Percentiles rank a stretch among this genome's conserved stretches.
phyloP scores from a whole-genome alignment of 2,329 filamentous ascomycete genomes.

The Neonectria magnoliae region DNA sequence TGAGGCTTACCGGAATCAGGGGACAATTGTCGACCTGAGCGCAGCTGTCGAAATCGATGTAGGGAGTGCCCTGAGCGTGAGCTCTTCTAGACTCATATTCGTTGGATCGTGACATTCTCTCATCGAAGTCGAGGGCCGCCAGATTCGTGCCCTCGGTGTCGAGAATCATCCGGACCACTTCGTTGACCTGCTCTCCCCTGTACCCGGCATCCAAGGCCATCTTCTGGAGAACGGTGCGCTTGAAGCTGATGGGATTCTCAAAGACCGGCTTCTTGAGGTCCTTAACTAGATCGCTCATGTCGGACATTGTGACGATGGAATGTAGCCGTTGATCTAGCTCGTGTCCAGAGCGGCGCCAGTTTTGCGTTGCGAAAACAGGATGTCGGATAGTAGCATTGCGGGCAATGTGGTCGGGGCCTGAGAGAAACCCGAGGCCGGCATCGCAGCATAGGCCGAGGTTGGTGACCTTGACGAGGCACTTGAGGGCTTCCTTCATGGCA shows the following conservation, averaged over 20 bases:
- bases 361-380: constrained; percentile 49
- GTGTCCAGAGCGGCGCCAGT: constrained; percentile 37
- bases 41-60: constrained; percentile 33
- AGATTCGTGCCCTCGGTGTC: constrained; percentile 47
- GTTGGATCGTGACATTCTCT: constrained; percentile 34
- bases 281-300: constrained; percentile 38
- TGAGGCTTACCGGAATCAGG: constrained; percentile 66
- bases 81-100: constrained; percentile 29
- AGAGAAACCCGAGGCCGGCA: constrained; percentile 73
- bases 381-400: constrained; percentile 52
- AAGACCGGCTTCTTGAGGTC: constrained; percentile 37
- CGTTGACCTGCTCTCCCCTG: constrained; percentile 40
- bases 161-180: constrained; percentile 49
- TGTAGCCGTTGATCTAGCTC: constrained; percentile 24
- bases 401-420: constrained; percentile 66
- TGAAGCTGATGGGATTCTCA: constrained; percentile 43
- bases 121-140: constrained; percentile 47
- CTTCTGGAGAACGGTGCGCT: constrained; percentile 46
- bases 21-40: constrained; percentile 42
- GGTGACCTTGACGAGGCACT: constrained; percentile 62
- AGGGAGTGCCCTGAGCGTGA: constrained; percentile 7
- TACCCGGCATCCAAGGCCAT: constrained; percentile 53
- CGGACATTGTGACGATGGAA: constrained; percentile 36
- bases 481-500: constrained; percentile 69
- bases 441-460: constrained; percentile 76